Conservation (phyloP, 345 rosid genomes). For the Carallia brachiata region DNA sequence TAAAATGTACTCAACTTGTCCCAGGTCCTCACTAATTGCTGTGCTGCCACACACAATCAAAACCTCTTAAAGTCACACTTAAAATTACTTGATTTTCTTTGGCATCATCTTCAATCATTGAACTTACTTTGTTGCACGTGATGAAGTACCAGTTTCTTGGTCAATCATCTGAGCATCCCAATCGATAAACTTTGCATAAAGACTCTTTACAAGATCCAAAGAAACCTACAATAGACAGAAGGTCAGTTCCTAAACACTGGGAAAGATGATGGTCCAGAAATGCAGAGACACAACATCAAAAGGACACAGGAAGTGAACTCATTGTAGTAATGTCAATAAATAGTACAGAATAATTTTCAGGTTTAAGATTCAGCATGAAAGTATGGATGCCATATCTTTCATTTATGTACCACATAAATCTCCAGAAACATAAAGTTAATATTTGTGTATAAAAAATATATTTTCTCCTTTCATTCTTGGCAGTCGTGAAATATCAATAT, state of each 20-base stretch:
- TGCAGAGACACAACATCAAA: not conserved
- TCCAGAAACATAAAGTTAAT: no score
- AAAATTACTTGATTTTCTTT: not conserved
- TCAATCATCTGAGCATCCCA: slow-evolving; percentile 91
- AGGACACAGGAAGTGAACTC: not conserved
- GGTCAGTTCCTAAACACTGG: not conserved
- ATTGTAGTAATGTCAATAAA: not conserved
- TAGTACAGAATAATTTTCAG: not conserved
- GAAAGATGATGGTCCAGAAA: slow-evolving; percentile 4
- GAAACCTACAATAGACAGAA: slow-evolving; percentile 61
- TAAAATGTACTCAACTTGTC: slow-evolving; percentile 97
- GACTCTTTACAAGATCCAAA: slow-evolving; percentile 89
- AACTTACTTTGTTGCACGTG: slow-evolving; percentile 94
- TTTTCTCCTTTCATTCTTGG: no score
- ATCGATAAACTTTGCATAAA: slow-evolving; percentile 94
- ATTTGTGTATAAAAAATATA: no score
- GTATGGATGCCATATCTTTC: no score
- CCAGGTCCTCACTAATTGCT: slow-evolving; percentile 99
- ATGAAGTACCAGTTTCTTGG: slow-evolving; percentile 67
- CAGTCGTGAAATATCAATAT: no score
- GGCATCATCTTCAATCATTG: slow-evolving; percentile 11
- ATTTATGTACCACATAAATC: no score
- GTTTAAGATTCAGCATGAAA: not conserved
- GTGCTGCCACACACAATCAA: slow-evolving; percentile 81
- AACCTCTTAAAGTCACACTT: slow-evolving; percentile 19